Conservation (phyloP, 805 yeast species). For the Lipomyces starkeyi region DNA sequence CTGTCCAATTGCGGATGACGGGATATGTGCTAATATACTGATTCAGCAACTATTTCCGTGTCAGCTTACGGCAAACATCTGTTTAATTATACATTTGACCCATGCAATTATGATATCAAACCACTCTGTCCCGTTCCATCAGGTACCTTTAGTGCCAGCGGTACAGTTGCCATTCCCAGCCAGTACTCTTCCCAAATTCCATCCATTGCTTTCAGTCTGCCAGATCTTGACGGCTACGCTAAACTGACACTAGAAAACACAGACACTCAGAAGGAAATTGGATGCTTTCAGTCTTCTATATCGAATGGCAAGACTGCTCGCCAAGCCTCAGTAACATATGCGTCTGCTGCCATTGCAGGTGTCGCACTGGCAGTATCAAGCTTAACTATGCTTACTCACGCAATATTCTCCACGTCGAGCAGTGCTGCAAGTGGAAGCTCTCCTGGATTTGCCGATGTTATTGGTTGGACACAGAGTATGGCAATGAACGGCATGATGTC, state of each 20-base stretch:
- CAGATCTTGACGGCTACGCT: slow-evolving; percentile 47
- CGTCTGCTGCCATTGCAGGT: slow-evolving; percentile 44
- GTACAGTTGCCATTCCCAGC: slow-evolving; percentile 43
- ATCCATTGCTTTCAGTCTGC: slow-evolving; percentile 44
- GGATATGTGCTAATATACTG: not conserved
- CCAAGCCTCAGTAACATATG: slow-evolving; percentile 39
- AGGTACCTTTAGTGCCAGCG: slow-evolving; percentile 40
- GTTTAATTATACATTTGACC: slow-evolving; percentile 42
- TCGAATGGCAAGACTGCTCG: slow-evolving; percentile 46
- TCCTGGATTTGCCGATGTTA: slow-evolving; percentile 43
- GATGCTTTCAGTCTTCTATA: slow-evolving; percentile 43
- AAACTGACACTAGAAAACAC: slow-evolving; percentile 38
- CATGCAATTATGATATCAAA: slow-evolving; percentile 43
- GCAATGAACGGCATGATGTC: slow-evolving; percentile 46
- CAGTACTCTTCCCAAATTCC: slow-evolving; percentile 43
- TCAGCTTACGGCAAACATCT: slow-evolving; percentile 43
- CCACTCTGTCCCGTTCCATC: slow-evolving; percentile 45
- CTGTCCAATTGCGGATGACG: not conserved
- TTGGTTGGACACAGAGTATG: slow-evolving; percentile 44
- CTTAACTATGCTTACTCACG: slow-evolving; percentile 30
- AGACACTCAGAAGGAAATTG: slow-evolving; percentile 37
- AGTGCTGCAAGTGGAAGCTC: slow-evolving; percentile 25
- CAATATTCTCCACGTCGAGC: slow-evolving; percentile 26
- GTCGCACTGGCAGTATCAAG: slow-evolving; percentile 41
- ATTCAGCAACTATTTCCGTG: slow-evolving; percentile 34